Conservation (phyloP, 169 alveolate species). For the Plasmodium malariae region DNA sequence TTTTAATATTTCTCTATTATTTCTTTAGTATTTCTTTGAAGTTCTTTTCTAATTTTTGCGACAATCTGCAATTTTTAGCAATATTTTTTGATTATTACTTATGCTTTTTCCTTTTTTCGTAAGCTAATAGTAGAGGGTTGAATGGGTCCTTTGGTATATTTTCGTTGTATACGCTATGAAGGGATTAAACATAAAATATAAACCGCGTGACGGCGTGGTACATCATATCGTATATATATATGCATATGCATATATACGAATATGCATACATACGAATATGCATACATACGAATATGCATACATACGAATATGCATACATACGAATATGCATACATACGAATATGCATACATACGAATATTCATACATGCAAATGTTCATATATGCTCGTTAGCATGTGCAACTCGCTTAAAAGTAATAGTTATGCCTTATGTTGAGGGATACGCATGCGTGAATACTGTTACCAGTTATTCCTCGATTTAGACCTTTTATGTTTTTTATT, state of each 20-base stretch:
- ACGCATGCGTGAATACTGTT: background rate
- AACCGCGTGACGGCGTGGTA: background rate
- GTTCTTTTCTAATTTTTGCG: background rate
- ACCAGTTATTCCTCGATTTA: conserved; percentile 31
- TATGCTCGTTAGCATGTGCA: no score
- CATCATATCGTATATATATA: background rate
- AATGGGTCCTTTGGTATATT: conserved; percentile 75
- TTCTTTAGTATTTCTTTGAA: background rate
- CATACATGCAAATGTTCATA: background rate
- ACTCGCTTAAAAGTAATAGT: no score
- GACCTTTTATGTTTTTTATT: conserved; percentile 40
- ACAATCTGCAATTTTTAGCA: no score
- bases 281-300: no score
- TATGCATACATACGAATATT: background rate
- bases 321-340: no score
- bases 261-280: no score
- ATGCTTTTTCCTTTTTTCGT: conserved; percentile 35
- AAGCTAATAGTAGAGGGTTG: conserved; percentile 69
- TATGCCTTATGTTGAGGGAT: background rate
- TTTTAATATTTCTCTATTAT: conserved; percentile 6
- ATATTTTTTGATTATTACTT: no score
- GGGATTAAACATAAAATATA: background rate
- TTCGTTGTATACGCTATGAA: conserved; percentile 32
- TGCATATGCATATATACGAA: no score
- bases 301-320: no score